phyloP scores from a whole-genome alignment of 2,329 filamentous ascomycete species.

The Chaetomiaceae sp. region DNA sequence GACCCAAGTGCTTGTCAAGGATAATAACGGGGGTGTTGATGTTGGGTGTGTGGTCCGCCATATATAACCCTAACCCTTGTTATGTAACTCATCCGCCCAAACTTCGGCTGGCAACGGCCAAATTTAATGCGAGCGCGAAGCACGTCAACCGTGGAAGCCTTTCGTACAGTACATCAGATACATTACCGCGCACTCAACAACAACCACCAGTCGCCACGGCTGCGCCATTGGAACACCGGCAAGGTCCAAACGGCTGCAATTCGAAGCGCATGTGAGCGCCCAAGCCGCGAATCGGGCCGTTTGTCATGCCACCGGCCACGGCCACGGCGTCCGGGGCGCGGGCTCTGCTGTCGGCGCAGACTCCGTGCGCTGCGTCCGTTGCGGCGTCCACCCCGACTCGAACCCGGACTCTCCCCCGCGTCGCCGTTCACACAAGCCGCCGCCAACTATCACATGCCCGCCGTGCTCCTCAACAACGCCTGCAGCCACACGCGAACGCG shows the following conservation, averaged over 20 bases:
- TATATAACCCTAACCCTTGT: conserved; percentile 8
- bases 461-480: neutral
- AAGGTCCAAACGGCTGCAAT: conserved; percentile 4
- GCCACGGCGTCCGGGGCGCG: no score
- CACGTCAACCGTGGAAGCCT: no score
- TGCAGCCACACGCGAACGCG: no score
- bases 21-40: no score
- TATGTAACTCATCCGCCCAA: no score
- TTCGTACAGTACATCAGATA: no score
- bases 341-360: conserved; percentile 26
- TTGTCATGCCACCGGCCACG: conserved; percentile 25
- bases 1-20: no score
- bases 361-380: neutral
- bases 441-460: no score
- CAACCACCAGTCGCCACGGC: neutral
- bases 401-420: conserved; percentile 16
- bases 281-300: conserved; percentile 5
- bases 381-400: neutral
- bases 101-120: conserved; percentile 21
- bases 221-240: conserved; percentile 3
- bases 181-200: no score
- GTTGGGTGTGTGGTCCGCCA: no score
- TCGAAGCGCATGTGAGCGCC: conserved; percentile 9
- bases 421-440: conserved; percentile 5
- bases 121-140: conserved; percentile 9